Percentiles rank a stretch among this genome's conserved stretches.
These are phyloP conservation scores for Phytopythium kandeliae DNA, from an alignment of 352 stramenopile genomes.

Conservation along the genomic window DNA sequence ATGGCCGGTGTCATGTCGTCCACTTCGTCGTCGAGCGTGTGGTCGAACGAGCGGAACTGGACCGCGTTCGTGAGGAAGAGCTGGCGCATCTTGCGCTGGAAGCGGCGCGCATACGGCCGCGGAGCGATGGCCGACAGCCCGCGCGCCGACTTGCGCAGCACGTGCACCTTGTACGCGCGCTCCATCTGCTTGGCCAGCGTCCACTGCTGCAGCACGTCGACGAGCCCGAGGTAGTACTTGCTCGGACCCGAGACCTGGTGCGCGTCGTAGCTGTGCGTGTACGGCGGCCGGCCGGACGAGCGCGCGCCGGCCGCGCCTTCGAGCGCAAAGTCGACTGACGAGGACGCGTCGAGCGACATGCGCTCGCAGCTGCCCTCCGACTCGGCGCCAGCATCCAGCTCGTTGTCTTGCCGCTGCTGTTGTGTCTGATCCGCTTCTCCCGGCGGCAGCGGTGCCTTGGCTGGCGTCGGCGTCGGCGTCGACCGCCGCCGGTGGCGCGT, in stretches of 20 bases:
- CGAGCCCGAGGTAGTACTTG: conserved; percentile 87
- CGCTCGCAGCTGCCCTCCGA: conserved; percentile 7
- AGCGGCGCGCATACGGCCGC: conserved; percentile 64
- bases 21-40: conserved; percentile 19
- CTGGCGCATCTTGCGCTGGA: conserved; percentile 84
- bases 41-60: conserved; percentile 24
- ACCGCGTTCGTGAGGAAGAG: conserved; percentile 57
- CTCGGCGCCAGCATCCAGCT: conserved; percentile 3
- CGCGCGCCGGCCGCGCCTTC: neutral
- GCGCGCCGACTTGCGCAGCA: conserved; percentile 65
- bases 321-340: neutral
- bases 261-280: conserved; percentile 52
- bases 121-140: conserved; percentile 72
- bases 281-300: conserved; percentile 14
- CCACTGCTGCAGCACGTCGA: conserved; percentile 89
- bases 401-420: neutral
- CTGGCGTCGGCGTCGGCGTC: neutral
- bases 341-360: conserved; percentile 1
- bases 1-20: conserved; percentile 13
- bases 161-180: conserved; percentile 76
- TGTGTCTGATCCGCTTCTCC: neutral
- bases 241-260: conserved; percentile 81
- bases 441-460: neutral
- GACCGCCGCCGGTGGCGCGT: conserved; percentile 11
- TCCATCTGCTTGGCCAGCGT: conserved; percentile 75